Evolutionary conservation across 1,139 yeast genomes (phyloP), one percentile per base, ranked within the genome.

Genomic region (Taphrina deformans): DNA sequence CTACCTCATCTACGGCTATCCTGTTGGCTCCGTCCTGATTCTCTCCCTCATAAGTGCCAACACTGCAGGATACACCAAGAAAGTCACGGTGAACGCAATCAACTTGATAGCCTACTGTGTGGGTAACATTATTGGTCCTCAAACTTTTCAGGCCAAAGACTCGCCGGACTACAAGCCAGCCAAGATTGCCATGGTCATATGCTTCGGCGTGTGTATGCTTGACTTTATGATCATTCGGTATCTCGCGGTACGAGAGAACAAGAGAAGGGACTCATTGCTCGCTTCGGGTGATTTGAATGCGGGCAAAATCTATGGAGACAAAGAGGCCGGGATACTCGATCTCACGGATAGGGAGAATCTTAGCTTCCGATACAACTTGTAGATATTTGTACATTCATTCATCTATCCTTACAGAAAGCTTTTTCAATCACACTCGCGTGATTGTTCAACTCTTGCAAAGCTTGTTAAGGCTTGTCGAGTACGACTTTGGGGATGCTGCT

Each of bases 51-150:
- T 78, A 73, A 67, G 78, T 73, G 44, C 80, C 56, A 87, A 87
- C 71, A 82, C 85, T 9, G 87, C 90, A 2, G 93, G 93, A 21
- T 85, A 84, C 71, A 85, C 90, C 18, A 87, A 87, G 74, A 84
- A 86, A 73, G 76, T 83, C 56, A 82, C 85, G 4, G 82, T 83
- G 31, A 85, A 83, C 73, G 88, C 88, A 1, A 72, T 84, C 33
- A 80, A 81, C 45, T 80, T 87, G 74, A 78, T 86, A 65, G 87
- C 85, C 0, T 86, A 84, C 71, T 84, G 88, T 70, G 81, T 82
- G 29, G 90, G 93, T 29, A 87, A 87, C 69, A 77, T 87, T 58
- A 78, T 85, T 58, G 92, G 92, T 0, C 91, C 93, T 1, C 90
- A 86, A 73, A 80, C 87, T 53, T 87, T 86, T 72, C 77, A 82